These are phyloP conservation scores for Suaeda aralocaspica DNA, from an alignment of 148 eudicot genomes.

Conservation along the genomic window DNA sequence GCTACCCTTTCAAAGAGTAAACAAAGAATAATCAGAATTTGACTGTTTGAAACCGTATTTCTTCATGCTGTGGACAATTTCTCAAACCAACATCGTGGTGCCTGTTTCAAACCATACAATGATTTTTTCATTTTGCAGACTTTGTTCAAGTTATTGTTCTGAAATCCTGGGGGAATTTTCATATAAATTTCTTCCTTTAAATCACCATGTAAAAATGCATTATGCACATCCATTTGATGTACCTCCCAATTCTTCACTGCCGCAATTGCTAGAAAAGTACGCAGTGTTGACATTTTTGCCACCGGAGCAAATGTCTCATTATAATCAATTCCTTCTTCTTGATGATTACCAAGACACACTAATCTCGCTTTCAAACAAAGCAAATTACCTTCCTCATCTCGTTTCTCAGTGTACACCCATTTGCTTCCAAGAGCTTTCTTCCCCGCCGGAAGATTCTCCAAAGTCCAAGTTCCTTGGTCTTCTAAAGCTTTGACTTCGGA, in stretches of 20 bases:
- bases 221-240: neutral
- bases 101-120: neutral
- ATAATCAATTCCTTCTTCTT: neutral
- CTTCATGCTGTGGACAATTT: no score
- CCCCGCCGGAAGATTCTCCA: no score
- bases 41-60: neutral
- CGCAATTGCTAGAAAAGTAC: neutral
- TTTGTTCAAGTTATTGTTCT: no score
- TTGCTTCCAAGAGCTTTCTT: no score
- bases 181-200: neutral
- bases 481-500: no score
- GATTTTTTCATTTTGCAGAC: neutral
- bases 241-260: neutral
- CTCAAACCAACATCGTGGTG: neutral
- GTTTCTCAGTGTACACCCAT: neutral
- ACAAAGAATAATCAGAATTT: neutral
- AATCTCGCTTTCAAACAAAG: neutral
- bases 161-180: neutral
- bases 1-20: neutral
- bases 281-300: neutral
- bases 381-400: neutral
- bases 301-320: neutral
- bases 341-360: neutral
- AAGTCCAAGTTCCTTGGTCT: no score
- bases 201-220: neutral